Evolutionary conservation across 768 basidiomycete species (phyloP).

Genomic region (Tephrocybe sp.): DNA sequence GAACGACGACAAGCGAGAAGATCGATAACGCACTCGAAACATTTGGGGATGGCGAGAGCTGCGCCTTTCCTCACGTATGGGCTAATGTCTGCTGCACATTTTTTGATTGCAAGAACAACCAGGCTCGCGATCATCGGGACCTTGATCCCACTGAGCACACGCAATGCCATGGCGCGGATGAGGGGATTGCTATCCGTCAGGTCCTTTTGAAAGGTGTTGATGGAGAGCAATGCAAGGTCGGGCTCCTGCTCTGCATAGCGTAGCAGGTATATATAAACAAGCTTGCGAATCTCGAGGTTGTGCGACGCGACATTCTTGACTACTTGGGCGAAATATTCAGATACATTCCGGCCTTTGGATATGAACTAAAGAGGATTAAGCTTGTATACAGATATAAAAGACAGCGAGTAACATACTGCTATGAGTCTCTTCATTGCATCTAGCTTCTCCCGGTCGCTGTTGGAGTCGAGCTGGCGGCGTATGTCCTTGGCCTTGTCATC

Average conservation of each 20-base stretch:
- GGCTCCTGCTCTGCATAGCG: conserved; percentile 93
- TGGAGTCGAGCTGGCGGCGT: conserved; percentile 83
- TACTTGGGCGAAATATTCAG: conserved; percentile 93
- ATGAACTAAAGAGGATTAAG: conserved; percentile 62
- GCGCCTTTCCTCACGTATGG: conserved; percentile 95
- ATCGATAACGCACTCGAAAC: conserved; percentile 53
- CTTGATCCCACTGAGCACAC: conserved; percentile 89
- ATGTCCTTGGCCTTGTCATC: conserved; percentile 88
- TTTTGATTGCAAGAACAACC: conserved; percentile 87
- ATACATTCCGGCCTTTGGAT: conserved; percentile 88
- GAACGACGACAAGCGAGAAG: neutral
- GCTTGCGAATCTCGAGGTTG: conserved; percentile 92
- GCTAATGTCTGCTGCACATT: conserved; percentile 88
- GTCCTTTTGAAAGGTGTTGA: conserved; percentile 99
- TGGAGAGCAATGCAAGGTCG: conserved; percentile 91
- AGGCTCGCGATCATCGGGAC: conserved; percentile 87
- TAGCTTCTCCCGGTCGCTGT: conserved; percentile 84
- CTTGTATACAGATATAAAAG: neutral
- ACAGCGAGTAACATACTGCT: conserved; percentile 59
- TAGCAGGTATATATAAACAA: conserved; percentile 96
- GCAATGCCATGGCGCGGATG: conserved; percentile 94
- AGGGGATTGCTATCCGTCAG: conserved; percentile 89
- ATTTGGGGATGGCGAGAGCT: conserved; percentile 86
- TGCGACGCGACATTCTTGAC: conserved; percentile 95
- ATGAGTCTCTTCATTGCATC: conserved; percentile 96